phyloP scores from a whole-genome alignment of 805 yeast genomes.

The Saturnispora gosingensis region DNA sequence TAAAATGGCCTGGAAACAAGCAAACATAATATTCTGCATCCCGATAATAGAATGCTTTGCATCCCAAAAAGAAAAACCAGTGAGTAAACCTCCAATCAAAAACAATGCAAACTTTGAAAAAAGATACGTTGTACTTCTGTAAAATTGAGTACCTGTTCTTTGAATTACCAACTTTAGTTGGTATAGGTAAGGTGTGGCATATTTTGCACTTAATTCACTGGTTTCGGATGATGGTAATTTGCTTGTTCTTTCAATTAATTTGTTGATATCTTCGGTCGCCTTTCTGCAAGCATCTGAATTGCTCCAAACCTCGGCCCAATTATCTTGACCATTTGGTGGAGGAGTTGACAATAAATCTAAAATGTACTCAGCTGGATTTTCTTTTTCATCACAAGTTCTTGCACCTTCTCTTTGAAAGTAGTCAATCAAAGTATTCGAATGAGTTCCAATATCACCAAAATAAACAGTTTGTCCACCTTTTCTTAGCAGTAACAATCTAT shows the following conservation, averaged over 20 bases:
- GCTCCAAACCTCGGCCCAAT: constrained; percentile 60
- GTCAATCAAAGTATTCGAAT: constrained; percentile 33
- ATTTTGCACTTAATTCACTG: constrained; percentile 19
- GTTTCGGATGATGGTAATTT: constrained; percentile 5
- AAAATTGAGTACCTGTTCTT: constrained; percentile 34
- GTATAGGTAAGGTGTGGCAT: constrained; percentile 38
- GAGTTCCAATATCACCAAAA: constrained; percentile 44
- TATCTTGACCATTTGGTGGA: constrained; percentile 53
- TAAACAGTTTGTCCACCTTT: constrained; percentile 47
- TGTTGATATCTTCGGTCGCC: constrained; percentile 25
- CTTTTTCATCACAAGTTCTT: constrained; percentile 47
- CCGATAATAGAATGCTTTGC: constrained; percentile 44
- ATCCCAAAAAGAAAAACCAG: constrained; percentile 66
- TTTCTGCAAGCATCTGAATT: constrained; percentile 23
- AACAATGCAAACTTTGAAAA: constrained; percentile 41
- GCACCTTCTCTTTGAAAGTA: constrained; percentile 52
- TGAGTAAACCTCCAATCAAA: constrained; percentile 35
- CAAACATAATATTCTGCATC: constrained; percentile 48
- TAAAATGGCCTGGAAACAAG: constrained; percentile 45
- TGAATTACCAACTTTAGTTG: constrained; percentile 29
- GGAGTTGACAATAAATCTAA: constrained; percentile 73
- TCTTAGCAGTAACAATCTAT: constrained; percentile 35
- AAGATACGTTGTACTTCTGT: constrained; percentile 56
- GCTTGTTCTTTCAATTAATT: constrained; percentile 17
- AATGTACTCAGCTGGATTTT: constrained; percentile 73